Evolutionary conservation across 352 stramenopile genomes (phyloP).

Genomic region (Hyaloperonospora brassicae): DNA sequence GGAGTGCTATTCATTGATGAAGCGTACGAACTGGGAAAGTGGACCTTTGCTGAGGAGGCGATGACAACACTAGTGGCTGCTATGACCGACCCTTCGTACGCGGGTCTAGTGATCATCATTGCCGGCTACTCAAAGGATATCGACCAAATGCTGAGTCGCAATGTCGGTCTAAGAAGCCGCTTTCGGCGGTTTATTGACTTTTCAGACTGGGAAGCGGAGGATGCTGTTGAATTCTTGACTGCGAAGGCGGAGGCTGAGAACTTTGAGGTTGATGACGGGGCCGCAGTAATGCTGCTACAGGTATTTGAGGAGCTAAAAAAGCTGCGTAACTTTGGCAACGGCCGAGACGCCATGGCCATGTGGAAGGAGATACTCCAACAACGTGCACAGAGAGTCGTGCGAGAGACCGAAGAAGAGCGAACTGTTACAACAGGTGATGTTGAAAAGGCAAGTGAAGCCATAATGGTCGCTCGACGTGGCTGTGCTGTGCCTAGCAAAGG

Average conservation of each 20-base stretch:
- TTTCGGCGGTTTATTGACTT: constrained; percentile 89
- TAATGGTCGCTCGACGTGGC: constrained; percentile 29
- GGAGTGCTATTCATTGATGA: constrained; percentile 92
- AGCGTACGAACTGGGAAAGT: constrained; percentile 86
- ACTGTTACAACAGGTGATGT: constrained; percentile 42
- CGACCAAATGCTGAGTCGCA: constrained; percentile 83
- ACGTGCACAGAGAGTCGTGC: constrained; percentile 44
- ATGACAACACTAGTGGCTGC: constrained; percentile 86
- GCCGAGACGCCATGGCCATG: constrained; percentile 71
- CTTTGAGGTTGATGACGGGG: constrained; percentile 72
- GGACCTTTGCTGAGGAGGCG: constrained; percentile 71
- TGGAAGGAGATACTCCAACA: constrained; percentile 40
- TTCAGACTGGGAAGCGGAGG: constrained; percentile 72
- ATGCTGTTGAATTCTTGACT: constrained; percentile 66
- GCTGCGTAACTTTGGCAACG: constrained; percentile 86
- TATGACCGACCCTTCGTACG: constrained; percentile 81
- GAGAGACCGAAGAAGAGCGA: constrained; percentile 37
- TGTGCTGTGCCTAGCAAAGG: constrained; percentile 30
- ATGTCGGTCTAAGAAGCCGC: constrained; percentile 85
- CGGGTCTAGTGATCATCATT: constrained; percentile 85
- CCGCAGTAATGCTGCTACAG: constrained; percentile 39
- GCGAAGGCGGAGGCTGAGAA: constrained; percentile 44
- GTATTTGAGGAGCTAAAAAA: constrained; percentile 58
- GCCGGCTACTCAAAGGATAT: constrained; percentile 87
- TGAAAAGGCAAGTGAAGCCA: constrained; percentile 24